Base-by-base conservation (phyloP, 2,329 filamentous ascomycete genomes). In the Orbilia ellipsospora region DNA sequence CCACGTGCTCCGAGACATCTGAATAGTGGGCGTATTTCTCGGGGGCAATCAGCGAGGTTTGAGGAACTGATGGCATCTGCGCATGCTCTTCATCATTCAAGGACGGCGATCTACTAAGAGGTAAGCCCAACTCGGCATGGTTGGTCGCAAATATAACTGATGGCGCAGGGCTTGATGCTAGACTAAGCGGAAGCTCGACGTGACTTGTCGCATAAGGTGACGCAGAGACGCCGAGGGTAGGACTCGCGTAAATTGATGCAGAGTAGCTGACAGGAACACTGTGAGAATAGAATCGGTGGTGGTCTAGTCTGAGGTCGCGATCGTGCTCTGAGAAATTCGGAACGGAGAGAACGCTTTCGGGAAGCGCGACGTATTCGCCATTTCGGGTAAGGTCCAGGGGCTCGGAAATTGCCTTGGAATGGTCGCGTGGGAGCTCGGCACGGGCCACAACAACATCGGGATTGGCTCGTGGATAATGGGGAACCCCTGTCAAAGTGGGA, bases 171-270 rank as follows among this genome's bases (percentile, higher is more conserved):
- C 60, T 72, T 23, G 67, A 72, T 63, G 20, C 42, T 15, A 72
- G 16, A 20, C 67, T 72, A n/a, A 23, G n/a, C 26, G 67, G 67
- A 55, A 72, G 67, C 40, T 64, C 48, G 45, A 65, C 42, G 52
- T 51, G 20, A 54, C 31, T n/a, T 18, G 31, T 54, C 20, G 51
- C 28, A n/a, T 52, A 8, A 23, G 55, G 18, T 50, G 28, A 44
- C 23, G 54, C 23, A n/a, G 50, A 31, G 60, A 16, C 15, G 26
- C 45, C 51, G 26, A 28, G 57, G 40, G 40, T 51, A 16, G 28
- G 16, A 50, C 31, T 20, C 44, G 64, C 60, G 54, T 72, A 72
- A 26, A 54, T 44, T 26, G 67, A 72, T 18, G 52, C 60, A 28
- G 67, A 23, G 45, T 54, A 26, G 60, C 67, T 72, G 12, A 36